A percentile compares a stretch with the other conserved stretches of the same genome.
These are phyloP conservation scores for Pichia scutulata DNA, from an alignment of 805 yeast genomes.

Conservation along the genomic window DNA sequence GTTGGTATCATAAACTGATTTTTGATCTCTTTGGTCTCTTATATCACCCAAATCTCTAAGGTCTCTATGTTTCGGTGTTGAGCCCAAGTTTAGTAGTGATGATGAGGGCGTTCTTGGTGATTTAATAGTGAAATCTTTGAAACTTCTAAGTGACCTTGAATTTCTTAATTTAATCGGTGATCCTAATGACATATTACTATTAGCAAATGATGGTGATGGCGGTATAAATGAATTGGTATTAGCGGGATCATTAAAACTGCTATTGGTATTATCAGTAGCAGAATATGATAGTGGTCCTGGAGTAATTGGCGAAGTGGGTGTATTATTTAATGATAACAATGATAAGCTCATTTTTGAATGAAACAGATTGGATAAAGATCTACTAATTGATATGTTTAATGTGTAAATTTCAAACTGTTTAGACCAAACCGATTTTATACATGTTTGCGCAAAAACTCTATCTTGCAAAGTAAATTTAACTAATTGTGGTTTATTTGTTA, in stretches of 20 bases:
- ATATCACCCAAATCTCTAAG: neutral
- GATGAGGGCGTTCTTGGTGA: constrained; percentile 3
- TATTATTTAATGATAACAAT: neutral
- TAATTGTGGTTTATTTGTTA: neutral
- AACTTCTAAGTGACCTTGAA: constrained; percentile 4
- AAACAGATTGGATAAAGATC: constrained; percentile 9
- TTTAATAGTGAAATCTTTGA: neutral
- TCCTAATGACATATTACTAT: neutral
- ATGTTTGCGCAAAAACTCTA: constrained; percentile 11
- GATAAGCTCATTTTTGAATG: constrained; percentile 4
- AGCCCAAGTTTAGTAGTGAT: neutral
- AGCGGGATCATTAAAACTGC: neutral
- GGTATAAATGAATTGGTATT: constrained; percentile 3
- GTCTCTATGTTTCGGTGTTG: neutral
- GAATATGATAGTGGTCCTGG: neutral
- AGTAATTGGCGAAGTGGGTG: neutral
- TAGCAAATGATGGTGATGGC: constrained; percentile 10
- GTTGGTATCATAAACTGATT: neutral
- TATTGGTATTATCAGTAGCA: neutral
- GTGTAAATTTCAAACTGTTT: constrained; percentile 8
- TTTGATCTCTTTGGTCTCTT: neutral
- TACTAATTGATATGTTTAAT: constrained; percentile 4
- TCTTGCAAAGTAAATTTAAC: constrained; percentile 11
- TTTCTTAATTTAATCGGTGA: constrained; percentile 8
- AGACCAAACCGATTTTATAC: constrained; percentile 11